Base-by-base conservation (phyloP, 2,329 filamentous ascomycete genomes). In the Calonectria pteridis region DNA sequence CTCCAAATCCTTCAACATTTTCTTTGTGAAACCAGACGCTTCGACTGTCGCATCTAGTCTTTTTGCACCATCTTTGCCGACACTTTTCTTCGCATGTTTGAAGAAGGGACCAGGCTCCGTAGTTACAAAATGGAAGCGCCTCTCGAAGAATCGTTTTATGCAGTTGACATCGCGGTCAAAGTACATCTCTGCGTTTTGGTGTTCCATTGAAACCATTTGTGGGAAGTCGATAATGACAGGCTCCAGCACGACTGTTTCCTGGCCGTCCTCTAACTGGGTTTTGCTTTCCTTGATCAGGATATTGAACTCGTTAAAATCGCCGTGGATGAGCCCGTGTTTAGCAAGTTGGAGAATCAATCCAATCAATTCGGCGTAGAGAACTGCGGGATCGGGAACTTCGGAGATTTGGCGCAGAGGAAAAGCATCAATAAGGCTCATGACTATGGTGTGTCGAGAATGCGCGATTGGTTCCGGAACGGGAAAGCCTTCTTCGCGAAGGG, bases 221-320 rank as follows among this genome's bases (percentile, higher is more conserved):
- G 97, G 97, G 82, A 99, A 99, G 86, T 99, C 97, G 80, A 99
- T 99, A 58, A 99, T 87, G 68, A 98, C 91, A 0, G 97, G 97
- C 9, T 91, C 92, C 31, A 98, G 87, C 20, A 78, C 81, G 68
- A 94, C 77, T 0, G 82, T 73, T 79, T 88, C 85, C 51, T 83
- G 76, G 2, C 83, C 82, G 79, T 88, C 82, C 9, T 88, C 84
- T 7, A 85, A 84, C 11, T 77, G 81, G 4, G 79, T 78, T 68
- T 83, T 87, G 69, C 89, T 91, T 83, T 98, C 96, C 82, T 97
- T 95, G 83, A 99, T 93, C 40, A 99, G 88, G 76, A 99, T 96
- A 84, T 99, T 99, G 89, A 99, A 99, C 84, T 99, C 97, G 87
- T 99, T 99, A 87, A 97, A 99, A 83, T 99, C 97, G 75, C 97